phyloP scores from a whole-genome alignment of 768 basidiomycete species.

The Erythrobasidium yunnanense region DNA sequence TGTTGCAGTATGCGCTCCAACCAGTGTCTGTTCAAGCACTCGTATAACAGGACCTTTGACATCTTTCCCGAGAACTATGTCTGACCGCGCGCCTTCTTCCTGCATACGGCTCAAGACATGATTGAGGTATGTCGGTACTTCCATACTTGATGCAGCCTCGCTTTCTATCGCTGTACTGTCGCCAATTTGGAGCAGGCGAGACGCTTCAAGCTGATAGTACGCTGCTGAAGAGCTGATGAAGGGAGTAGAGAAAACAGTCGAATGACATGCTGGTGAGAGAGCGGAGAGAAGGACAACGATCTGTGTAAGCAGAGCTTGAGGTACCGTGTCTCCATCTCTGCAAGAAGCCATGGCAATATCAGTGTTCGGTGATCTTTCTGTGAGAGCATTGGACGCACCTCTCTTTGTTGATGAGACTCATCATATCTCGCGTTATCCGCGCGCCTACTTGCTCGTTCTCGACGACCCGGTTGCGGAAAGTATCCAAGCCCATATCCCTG shows the following conservation, averaged over 20 bases:
- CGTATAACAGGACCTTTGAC: conserved; percentile 45
- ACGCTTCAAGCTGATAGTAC: conserved; percentile 69
- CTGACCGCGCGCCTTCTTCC: conserved; percentile 55
- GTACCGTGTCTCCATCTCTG: conserved; percentile 76
- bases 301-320: conserved; percentile 73
- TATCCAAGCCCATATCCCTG: conserved; percentile 51
- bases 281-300: conserved; percentile 32
- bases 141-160: not conserved
- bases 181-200: conserved; percentile 50
- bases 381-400: conserved; percentile 41
- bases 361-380: not conserved
- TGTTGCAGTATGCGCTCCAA: not conserved
- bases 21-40: conserved; percentile 51
- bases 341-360: conserved; percentile 48
- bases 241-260: conserved; percentile 65
- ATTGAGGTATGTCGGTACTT: conserved; percentile 46
- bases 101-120: conserved; percentile 57
- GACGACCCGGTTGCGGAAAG: conserved; percentile 51
- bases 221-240: conserved; percentile 61
- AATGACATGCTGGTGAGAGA: conserved; percentile 52
- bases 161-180: not conserved
- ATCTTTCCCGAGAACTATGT: conserved; percentile 19
- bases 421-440: conserved; percentile 47
- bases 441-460: conserved; percentile 46
- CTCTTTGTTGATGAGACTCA: conserved; percentile 52